Base-by-base conservation (phyloP, 2,329 filamentous ascomycete species). In the Periconia sp. region DNA sequence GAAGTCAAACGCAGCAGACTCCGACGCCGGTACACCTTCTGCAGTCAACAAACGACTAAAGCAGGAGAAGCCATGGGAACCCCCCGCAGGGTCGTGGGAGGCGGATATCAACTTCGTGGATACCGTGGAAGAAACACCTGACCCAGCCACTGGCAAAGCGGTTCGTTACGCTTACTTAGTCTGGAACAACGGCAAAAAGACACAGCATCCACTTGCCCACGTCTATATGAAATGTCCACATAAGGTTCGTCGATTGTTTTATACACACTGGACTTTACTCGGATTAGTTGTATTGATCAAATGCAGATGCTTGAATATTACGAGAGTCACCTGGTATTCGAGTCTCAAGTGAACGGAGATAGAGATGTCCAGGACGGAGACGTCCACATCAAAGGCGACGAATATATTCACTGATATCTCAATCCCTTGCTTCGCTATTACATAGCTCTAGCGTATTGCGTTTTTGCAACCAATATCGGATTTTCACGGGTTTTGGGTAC, bases 221-320 rank as follows among this genome's bases (percentile, higher is more conserved):
- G 81, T 92, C 8, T 90, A 92, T 64, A 82, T 85, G 64, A 87
- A 91, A 62, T 92, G 89, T 61, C 90, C 90, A 0, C 90, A 93
- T 67, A 90, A 87, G 81, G 88, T 80, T 43, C 8, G 49, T 19
- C 13, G 6, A 11, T 50, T 15, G 20, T 31, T 6, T 13, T 30
- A 13, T 23, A 19, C 23, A n/a, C 31, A 19, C 2, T 6, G 43
- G 30, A 9, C 20, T 41, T 15, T 6, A 14, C 15, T n/a, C 33
- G 11, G 10, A 13, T 5, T 15, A 15, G 5, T 8, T 2, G 27
- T 10, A 30, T 56, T 64, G 20, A 65, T 40, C 2, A 15, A 1
- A 3, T 6, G 13, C 37, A 70, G 66, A 73, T 73, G 79, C 71
- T 82, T 1, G 67, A 65, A 41, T 82, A 81, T 60, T 82, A 81